Conservation (phyloP, 106 monocot species). For the Platanthera zijinensis region DNA sequence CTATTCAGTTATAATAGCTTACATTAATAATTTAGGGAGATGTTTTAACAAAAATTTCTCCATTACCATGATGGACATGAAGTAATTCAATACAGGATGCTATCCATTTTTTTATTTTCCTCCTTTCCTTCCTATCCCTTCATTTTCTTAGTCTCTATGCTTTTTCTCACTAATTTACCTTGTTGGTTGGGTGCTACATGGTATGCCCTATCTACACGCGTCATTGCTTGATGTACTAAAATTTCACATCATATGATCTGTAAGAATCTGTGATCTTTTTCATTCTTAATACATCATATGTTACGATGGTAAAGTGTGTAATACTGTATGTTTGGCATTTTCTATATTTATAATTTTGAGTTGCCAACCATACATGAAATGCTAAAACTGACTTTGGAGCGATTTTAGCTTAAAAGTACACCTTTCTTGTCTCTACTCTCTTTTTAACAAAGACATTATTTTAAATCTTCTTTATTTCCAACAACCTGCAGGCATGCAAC, state of each 20-base stretch:
- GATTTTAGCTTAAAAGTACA: not conserved
- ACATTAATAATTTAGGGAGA: not conserved
- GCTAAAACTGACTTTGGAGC: not conserved
- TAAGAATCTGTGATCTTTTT: not conserved
- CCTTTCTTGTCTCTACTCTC: not conserved
- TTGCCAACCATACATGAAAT: not conserved
- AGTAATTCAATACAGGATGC: not conserved
- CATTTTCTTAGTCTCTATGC: not conserved
- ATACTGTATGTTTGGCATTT: not conserved
- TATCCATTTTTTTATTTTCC: not conserved
- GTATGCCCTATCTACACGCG: not conserved
- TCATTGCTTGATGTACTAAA: not conserved
- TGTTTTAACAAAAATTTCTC: too few relatives aligned
- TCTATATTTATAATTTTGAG: not conserved
- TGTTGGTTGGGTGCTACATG: not conserved
- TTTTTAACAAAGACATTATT: not conserved
- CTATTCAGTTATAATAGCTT: not conserved
- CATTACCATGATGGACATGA: not conserved
- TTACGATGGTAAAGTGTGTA: not conserved
- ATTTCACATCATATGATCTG: not conserved
- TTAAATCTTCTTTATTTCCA: not conserved
- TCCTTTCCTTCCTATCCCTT: not conserved
- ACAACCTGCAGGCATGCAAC: constrained; percentile 49
- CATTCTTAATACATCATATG: not conserved
- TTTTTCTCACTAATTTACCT: not conserved